These are phyloP conservation scores for Acorus gramineus DNA, from an alignment of 106 monocot species.

Conservation along the genomic window DNA sequence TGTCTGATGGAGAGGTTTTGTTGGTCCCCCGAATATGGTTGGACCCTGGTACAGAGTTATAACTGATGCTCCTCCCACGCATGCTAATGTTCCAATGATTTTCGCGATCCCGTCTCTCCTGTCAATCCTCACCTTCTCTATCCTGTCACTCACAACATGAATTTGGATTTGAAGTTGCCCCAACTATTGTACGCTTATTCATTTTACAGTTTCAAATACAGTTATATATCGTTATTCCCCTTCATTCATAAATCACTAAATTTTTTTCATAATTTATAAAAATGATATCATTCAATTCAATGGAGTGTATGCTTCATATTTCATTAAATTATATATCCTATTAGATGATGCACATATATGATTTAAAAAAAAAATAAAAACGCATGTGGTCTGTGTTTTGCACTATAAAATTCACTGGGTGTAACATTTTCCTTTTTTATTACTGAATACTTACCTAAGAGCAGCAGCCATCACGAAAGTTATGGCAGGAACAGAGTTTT, in stretches of 20 bases:
- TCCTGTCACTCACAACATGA: not conserved
- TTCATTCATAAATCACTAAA: no score
- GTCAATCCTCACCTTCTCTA: not conserved
- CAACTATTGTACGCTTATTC: not conserved
- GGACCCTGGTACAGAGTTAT: constrained; percentile 4
- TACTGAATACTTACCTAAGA: not conserved
- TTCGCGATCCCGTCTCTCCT: not conserved
- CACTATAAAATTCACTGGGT: not conserved
- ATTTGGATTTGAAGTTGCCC: not conserved
- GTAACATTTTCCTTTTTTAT: not conserved
- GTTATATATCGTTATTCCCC: not conserved
- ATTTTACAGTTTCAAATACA: not conserved
- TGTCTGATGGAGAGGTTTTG: not conserved
- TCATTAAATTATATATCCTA: no score
- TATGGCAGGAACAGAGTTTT: constrained; percentile 8
- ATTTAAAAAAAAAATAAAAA: not conserved
- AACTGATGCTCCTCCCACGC: not conserved
- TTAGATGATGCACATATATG: no score
- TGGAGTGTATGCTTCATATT: no score
- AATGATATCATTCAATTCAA: no score
- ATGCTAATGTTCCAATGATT: not conserved
- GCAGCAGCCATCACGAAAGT: constrained; percentile 4
- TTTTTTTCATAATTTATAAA: no score
- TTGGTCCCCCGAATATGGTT: no score
- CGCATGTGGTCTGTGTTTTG: not conserved